Conservation (phyloP, 305 asterid species). For the Solanum hybrid region DNA sequence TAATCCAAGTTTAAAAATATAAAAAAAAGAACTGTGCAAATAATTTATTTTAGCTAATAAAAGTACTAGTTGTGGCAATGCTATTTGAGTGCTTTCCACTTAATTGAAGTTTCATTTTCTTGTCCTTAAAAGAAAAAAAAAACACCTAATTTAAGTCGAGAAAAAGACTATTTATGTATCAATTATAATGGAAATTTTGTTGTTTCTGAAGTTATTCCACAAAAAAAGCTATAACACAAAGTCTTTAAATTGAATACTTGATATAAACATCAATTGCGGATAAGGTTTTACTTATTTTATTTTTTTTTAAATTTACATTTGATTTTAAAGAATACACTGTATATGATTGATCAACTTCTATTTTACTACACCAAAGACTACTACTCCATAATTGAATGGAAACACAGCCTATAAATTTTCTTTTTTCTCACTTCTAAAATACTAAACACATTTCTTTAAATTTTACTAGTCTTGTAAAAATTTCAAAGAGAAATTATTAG, state of each 20-base stretch:
- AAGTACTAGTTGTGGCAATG: background rate
- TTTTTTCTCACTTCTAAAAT: too few species aligned
- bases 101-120: background rate
- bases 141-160: background rate
- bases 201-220: background rate
- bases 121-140: background rate
- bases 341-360: too few species aligned
- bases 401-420: too few species aligned
- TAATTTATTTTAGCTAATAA: background rate
- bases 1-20: background rate
- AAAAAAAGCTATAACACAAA: background rate
- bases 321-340: background rate
- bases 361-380: too few species aligned
- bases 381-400: too few species aligned
- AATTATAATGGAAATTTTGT: background rate
- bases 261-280: background rate
- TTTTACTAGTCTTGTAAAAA: too few species aligned
- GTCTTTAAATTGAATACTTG: background rate
- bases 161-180: background rate
- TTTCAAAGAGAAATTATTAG: too few species aligned
- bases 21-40: background rate
- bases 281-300: too few species aligned
- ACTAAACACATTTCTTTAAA: too few species aligned
- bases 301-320: too few species aligned
- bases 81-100: background rate